Evolutionary conservation across 208 protist species (phyloP).

Genomic region (Sergeia podlipaevii): DNA sequence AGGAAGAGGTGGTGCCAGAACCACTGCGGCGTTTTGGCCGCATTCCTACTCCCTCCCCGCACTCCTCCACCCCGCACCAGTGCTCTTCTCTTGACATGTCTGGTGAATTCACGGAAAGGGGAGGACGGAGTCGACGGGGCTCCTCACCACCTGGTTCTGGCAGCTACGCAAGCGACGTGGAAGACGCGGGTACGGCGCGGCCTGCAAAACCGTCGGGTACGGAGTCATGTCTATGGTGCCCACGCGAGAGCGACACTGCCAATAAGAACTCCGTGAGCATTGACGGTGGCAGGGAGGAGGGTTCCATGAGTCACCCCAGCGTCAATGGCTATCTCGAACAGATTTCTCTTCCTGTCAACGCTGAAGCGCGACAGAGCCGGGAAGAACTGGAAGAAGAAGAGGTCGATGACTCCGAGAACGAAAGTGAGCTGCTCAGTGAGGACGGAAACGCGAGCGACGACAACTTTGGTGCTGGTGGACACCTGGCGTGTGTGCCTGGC

Average conservation of each 20-base stretch:
- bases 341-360: no score
- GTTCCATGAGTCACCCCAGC: no score
- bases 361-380: neutral
- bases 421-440: conserved; percentile 6
- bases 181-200: neutral
- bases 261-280: no score
- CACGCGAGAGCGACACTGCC: no score
- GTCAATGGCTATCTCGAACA: no score
- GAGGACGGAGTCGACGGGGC: neutral
- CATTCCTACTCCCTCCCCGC: no score
- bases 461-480: conserved; percentile 41
- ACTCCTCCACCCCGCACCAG: no score
- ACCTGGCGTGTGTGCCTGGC: conserved; percentile 55
- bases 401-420: conserved; percentile 11
- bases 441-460: conserved; percentile 22
- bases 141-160: neutral
- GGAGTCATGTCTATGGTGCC: no score
- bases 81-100: no score
- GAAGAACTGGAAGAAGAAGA: conserved; percentile 11
- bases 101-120: neutral
- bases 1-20: neutral
- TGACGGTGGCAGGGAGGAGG: no score
- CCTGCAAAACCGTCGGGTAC: conserved; percentile 3
- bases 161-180: neutral
- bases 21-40: no score